These are phyloP conservation scores for Phytopythium delawarense DNA, from an alignment of 352 stramenopile species.

Conservation along the genomic window DNA sequence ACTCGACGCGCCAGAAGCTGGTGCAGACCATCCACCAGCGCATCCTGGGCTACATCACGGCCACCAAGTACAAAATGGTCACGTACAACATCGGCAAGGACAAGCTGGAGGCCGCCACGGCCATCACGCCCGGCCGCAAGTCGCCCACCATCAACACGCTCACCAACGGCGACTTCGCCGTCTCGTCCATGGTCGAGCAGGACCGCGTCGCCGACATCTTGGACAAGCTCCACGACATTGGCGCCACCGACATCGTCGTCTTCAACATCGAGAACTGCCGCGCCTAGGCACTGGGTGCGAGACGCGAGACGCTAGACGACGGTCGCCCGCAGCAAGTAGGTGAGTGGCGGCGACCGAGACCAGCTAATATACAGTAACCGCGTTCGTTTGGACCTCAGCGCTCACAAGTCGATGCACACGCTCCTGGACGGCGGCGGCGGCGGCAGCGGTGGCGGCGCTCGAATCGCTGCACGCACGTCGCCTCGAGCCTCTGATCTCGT, in stretches of 20 bases:
- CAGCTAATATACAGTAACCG: slow-evolving; percentile 3
- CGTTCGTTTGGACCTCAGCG: neutral
- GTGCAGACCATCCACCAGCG: slow-evolving; percentile 88
- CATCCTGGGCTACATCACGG: slow-evolving; percentile 96
- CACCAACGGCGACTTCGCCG: slow-evolving; percentile 77
- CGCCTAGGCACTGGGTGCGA: slow-evolving; percentile 25
- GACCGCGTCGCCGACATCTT: slow-evolving; percentile 92
- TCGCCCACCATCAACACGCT: slow-evolving; percentile 93
- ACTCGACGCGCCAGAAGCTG: slow-evolving; percentile 63
- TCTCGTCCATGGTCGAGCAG: slow-evolving; percentile 92
- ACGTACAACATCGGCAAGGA: slow-evolving; percentile 95
- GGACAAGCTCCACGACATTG: slow-evolving; percentile 94
- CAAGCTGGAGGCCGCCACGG: slow-evolving; percentile 80
- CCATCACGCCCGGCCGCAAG: slow-evolving; percentile 93
- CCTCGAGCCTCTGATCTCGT: neutral
- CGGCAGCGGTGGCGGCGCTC: neutral
- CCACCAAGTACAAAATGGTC: slow-evolving; percentile 97
- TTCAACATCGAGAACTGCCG: slow-evolving; percentile 95
- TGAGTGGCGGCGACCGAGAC: neutral
- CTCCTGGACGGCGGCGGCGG: neutral
- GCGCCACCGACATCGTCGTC: slow-evolving; percentile 96
- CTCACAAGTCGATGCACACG: slow-evolving; percentile 7
- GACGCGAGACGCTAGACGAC: too few relatives aligned
- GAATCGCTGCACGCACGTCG: neutral
- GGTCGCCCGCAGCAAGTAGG: neutral